Percentiles rank a stretch among this genome's conserved stretches.
Evolutionary conservation across 768 basidiomycete genomes (phyloP).

Genomic region (Tremella yokohamensis): DNA sequence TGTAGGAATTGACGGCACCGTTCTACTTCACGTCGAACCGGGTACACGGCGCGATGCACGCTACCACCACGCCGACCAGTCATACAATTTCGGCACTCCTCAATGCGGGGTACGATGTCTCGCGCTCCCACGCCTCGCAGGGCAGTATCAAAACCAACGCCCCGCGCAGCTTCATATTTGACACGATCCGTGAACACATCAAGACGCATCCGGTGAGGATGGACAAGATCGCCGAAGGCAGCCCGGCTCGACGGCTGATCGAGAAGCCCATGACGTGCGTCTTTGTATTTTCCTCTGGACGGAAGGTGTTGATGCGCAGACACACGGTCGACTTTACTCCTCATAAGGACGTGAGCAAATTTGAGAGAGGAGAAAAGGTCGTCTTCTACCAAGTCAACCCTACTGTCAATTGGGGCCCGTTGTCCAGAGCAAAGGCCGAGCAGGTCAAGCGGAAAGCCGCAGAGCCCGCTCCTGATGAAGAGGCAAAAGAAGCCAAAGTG

Average conservation of each 20-base stretch:
- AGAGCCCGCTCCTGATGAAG: constrained; percentile 1
- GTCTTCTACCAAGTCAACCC: constrained; percentile 67
- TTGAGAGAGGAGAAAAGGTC: constrained; percentile 33
- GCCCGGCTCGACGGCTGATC: constrained; percentile 69
- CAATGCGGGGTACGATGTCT: constrained; percentile 75
- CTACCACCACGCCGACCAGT: constrained; percentile 18
- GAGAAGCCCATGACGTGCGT: constrained; percentile 65
- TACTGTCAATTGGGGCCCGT: constrained; percentile 88
- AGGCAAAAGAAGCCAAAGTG: constrained; percentile 8
- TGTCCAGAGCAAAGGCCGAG: constrained; percentile 46
- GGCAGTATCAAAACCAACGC: constrained; percentile 92
- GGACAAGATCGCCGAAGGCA: constrained; percentile 71
- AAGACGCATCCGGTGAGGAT: constrained; percentile 75
- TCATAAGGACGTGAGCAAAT: constrained; percentile 61
- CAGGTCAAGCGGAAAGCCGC: constrained; percentile 14
- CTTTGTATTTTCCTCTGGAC: background rate
- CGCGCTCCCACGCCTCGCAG: constrained; percentile 82
- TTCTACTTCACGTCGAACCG: constrained; percentile 44
- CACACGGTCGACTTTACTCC: constrained; percentile 67
- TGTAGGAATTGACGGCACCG: constrained; percentile 35
- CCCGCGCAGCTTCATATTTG: constrained; percentile 65
- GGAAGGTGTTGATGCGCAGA: background rate
- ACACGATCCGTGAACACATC: constrained; percentile 80
- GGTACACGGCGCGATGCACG: constrained; percentile 26
- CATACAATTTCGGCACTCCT: constrained; percentile 61